phyloP scores from a whole-genome alignment of 371 early-diverging fungal genomes.

The Actinomucor elegans region DNA sequence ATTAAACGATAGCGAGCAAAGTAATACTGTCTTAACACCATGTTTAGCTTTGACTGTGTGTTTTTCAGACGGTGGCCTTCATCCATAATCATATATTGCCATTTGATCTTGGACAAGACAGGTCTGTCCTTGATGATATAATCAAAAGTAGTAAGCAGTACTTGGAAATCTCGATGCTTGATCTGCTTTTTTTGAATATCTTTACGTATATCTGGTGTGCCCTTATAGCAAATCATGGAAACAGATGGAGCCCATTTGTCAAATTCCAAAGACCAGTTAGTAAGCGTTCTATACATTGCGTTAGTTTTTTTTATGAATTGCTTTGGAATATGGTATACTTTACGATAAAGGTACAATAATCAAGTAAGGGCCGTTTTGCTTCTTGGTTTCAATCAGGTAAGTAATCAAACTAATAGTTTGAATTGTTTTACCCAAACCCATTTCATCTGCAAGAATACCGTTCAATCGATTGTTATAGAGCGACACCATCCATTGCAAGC shows the following conservation, averaged over 20 bases:
- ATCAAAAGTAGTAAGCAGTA: slow-evolving; percentile 97
- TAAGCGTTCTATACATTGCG: slow-evolving; percentile 73
- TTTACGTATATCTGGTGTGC: slow-evolving; percentile 75
- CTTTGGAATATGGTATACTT: no score
- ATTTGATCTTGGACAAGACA: slow-evolving; percentile 83
- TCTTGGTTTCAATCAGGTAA: slow-evolving; percentile 90
- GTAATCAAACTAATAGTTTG: slow-evolving; percentile 98
- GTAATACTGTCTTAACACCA: slow-evolving; percentile 84
- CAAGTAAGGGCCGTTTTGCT: slow-evolving; percentile 90
- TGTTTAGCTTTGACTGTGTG: slow-evolving; percentile 83
- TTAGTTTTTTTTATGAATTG: no score
- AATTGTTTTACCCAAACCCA: slow-evolving; percentile 97
- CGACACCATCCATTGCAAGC: slow-evolving; percentile 98
- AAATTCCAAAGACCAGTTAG: slow-evolving; percentile 98
- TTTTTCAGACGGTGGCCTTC: slow-evolving; percentile 99
- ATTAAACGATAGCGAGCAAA: slow-evolving; percentile 91
- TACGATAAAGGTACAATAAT: slow-evolving; percentile 92
- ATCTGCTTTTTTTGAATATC: slow-evolving; percentile 74
- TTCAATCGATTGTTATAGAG: slow-evolving; percentile 95
- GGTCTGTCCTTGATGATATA: slow-evolving; percentile 94
- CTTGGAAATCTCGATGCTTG: slow-evolving; percentile 83
- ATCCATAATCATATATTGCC: slow-evolving; percentile 97
- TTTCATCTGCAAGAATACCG: slow-evolving; percentile 99
- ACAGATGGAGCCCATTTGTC: slow-evolving; percentile 98
- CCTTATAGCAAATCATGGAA: slow-evolving; percentile 89